Evolutionary conservation across 352 stramenopile species (phyloP), one percentile per base, ranked within the genome.

Genomic region (Pythium dissotocum): DNA sequence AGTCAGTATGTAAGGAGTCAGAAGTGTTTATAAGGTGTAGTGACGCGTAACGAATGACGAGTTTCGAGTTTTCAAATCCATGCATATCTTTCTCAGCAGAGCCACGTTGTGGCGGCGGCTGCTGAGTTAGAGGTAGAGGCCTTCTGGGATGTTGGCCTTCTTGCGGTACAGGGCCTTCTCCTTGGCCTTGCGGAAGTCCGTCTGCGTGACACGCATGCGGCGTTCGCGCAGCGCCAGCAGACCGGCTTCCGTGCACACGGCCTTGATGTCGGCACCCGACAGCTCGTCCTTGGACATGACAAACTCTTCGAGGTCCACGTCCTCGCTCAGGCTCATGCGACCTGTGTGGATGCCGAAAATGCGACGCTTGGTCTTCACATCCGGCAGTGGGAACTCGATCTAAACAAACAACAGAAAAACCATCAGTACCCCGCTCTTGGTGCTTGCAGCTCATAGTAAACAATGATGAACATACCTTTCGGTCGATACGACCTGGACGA

Each of bases 321-420:
- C 98, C 40, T 99, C 95, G 24, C 83, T 83, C 35, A 99, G 78
- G 40, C 90, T 99, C 97, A 99, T 99, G 75, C 96, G 96, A 58
- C 87, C 93, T 56, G 98, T 99, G 90, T 99, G 98, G 73, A 99
- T 99, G 72, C 96, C 91, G 79, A 99, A 99, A 82, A 99, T 99
- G 72, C 98, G 97, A 35, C 98, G 85, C 87, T 99, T 99, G 18
- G 97, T 99, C 79, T 99, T 99, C 61, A 98, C 97, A 69, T 99
- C 98, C 18, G 98, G 98, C 49, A 99, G 81, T 16, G 98, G 98
- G 77, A 99, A 99, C 82, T 99, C 98, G 82, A 99, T 99, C 92
- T 95, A 65, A 54, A 71, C 35, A 66, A 4, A 16, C 26, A 46
- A 32, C 16, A 32, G 4, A 60, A 24, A 30, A 63, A 35, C 2